Conservation (phyloP, 139 green algal species). For the Chlorella sp. region DNA sequence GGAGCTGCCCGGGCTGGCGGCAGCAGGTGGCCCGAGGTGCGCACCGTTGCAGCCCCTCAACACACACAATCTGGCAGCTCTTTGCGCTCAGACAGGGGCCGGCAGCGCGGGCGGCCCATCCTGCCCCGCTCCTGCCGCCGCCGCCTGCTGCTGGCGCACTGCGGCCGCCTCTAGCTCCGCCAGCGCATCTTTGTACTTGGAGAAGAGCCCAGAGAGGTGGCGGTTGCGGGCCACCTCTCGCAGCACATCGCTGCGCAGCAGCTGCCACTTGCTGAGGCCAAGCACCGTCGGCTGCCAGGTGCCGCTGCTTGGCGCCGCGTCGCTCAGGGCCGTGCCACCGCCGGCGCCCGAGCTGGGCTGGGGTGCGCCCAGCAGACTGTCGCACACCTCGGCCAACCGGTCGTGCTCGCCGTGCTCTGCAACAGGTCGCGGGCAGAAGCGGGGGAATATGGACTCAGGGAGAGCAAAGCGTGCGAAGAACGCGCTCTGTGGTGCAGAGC, state of each 20-base stretch:
- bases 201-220: slow-evolving; percentile 25
- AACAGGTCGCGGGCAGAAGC: not conserved
- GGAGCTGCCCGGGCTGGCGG: too few species aligned
- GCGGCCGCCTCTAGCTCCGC: slow-evolving; percentile 6
- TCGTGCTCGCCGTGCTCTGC: slow-evolving; percentile 37
- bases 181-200: slow-evolving; percentile 26
- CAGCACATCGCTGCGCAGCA: slow-evolving; percentile 62
- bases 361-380: slow-evolving; percentile 55
- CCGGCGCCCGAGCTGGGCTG: not conserved
- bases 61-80: too few species aligned
- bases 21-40: too few species aligned
- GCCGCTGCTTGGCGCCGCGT: not conserved
- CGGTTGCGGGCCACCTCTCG: slow-evolving; percentile 39
- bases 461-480: not conserved
- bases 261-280: slow-evolving; percentile 58
- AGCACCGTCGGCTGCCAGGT: slow-evolving; percentile 56
- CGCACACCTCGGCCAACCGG: slow-evolving; percentile 59
- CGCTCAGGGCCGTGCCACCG: not conserved
- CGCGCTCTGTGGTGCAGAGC: not conserved
- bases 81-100: too few species aligned
- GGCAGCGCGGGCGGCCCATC: too few species aligned
- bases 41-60: too few species aligned
- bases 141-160: slow-evolving; percentile 4
- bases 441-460: too few species aligned
- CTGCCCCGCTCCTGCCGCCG: not conserved